Conservation (phyloP, 1,139 yeast species). For the Kodamaea sp. region DNA sequence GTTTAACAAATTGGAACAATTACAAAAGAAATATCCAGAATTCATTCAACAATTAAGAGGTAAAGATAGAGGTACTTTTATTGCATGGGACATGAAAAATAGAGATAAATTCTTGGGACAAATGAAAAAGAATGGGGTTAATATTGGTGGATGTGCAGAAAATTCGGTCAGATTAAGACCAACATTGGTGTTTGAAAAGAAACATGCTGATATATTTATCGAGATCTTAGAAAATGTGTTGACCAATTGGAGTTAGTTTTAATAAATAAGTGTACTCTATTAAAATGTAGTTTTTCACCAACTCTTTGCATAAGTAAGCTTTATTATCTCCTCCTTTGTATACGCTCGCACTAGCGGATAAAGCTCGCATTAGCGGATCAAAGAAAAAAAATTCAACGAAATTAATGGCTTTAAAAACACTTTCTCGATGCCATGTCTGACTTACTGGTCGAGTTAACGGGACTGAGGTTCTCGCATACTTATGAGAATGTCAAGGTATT, state of each 20-base stretch:
- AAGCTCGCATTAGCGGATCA: too few species aligned
- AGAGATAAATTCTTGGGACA: constrained; percentile 58
- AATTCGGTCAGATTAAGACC: constrained; percentile 75
- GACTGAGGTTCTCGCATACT: too few species aligned
- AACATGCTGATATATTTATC: constrained; percentile 68
- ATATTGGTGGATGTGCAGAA: constrained; percentile 80
- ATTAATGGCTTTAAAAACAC: too few species aligned
- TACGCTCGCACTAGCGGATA: too few species aligned
- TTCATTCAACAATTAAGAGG: constrained; percentile 63
- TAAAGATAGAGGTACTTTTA: constrained; percentile 68
- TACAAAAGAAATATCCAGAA: constrained; percentile 51
- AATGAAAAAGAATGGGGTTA: constrained; percentile 61
- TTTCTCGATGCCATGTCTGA: too few species aligned
- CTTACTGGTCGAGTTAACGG: too few species aligned
- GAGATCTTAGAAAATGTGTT: constrained; percentile 47
- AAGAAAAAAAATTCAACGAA: too few species aligned
- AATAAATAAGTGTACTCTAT: too few species aligned
- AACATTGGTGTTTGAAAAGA: constrained; percentile 66
- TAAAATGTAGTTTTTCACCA: too few species aligned
- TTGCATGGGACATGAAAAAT: constrained; percentile 68
- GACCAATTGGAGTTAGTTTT: constrained; percentile 19
- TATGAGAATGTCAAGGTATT: constrained; percentile 20
- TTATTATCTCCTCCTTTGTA: too few species aligned
- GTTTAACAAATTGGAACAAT: constrained; percentile 46
- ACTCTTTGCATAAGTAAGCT: too few species aligned